Base-by-base conservation (phyloP, 805 yeast species). In the Pichia membranifaciens region DNA sequence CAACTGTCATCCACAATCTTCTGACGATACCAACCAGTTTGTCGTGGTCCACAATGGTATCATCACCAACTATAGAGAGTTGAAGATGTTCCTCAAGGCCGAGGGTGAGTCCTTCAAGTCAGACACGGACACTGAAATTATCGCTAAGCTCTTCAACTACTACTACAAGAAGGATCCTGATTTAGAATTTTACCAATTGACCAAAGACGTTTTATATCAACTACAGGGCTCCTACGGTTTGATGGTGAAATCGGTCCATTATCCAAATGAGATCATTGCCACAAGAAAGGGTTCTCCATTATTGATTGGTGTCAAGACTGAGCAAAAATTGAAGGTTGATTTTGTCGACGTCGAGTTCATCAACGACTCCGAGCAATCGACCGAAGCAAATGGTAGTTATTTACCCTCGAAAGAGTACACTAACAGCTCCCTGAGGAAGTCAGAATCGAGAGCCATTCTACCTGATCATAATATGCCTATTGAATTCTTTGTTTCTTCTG, bases 251-350 rank as follows among this genome's bases (percentile, higher is more conserved):
- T 88, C 96, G 3, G 69, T 78, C 43, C 96, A 88, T 69, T 93
- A 81, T 71, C 99, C 99, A 38, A 87, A 91, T 67, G 99, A 93
- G 73, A 82, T 90, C 43, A 84, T 91, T 60, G 98, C 96, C 57
- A 89, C 97, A 39, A 86, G 98, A 74, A 93, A 90, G 69, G 99
- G 99, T 61, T 90, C 98, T 42, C 99, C 99, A 20, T 75, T 93
- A 64, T 78, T 93, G 61, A 87, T 93, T 54, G 99, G 99, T 71
- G 98, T 93, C 57, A 93, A 89, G 74, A 87, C 97, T 44, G 96
- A 90, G 64, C 84, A 81, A 68, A 91, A 89, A 66, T 80, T 93
- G 68, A 93, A 91, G 72, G 97, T 91, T 56, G 99, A 93, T 67
- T 90, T 93, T 62, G 98, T 93, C 48, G 99, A 93, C 66, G 96